Percentiles rank a stretch among this genome's conserved stretches.
These are phyloP conservation scores for Debaryomyces maramus DNA, from an alignment of 805 yeast species.

Conservation along the genomic window DNA sequence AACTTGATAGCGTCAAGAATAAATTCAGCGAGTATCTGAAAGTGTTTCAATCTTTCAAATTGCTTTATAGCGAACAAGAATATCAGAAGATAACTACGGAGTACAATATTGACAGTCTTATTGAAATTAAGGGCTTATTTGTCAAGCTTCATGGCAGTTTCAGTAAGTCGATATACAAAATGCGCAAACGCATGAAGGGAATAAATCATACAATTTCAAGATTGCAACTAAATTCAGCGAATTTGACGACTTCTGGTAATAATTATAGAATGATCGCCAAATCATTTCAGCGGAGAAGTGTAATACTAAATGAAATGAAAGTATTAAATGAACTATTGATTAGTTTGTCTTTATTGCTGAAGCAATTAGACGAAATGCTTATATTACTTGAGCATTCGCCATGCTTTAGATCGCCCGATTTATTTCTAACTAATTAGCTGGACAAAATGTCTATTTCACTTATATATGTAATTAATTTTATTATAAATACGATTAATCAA, in stretches of 20 bases:
- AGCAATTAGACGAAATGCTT: constrained; percentile 7
- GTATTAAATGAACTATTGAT: constrained; percentile 12
- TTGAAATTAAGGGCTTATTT: constrained; percentile 10
- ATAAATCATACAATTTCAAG: constrained; percentile 10
- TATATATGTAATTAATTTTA: not conserved
- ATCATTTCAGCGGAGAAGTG: constrained; percentile 13
- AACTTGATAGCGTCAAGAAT: constrained; percentile 2
- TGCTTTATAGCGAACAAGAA: not conserved
- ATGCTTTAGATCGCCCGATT: no score
- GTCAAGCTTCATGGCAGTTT: constrained; percentile 11
- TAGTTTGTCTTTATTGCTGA: constrained; percentile 9
- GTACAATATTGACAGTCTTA: constrained; percentile 1
- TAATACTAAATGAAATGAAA: constrained; percentile 14
- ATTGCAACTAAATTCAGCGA: constrained; percentile 4
- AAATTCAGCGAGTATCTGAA: constrained; percentile 12
- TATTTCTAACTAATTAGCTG: no score
- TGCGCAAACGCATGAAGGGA: constrained; percentile 11
- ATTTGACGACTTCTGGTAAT: not conserved
- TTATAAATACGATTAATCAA: not conserved
- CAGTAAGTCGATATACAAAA: constrained; percentile 9
- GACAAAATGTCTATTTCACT: no score
- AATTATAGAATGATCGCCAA: constrained; percentile 1
- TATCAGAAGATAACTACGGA: constrained; percentile 2
- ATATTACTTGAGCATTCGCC: constrained; percentile 1
- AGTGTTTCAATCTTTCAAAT: not conserved